Evolutionary conservation across 2,329 filamentous ascomycete genomes (phyloP).

Genomic region (Davidsoniella eucalypti): DNA sequence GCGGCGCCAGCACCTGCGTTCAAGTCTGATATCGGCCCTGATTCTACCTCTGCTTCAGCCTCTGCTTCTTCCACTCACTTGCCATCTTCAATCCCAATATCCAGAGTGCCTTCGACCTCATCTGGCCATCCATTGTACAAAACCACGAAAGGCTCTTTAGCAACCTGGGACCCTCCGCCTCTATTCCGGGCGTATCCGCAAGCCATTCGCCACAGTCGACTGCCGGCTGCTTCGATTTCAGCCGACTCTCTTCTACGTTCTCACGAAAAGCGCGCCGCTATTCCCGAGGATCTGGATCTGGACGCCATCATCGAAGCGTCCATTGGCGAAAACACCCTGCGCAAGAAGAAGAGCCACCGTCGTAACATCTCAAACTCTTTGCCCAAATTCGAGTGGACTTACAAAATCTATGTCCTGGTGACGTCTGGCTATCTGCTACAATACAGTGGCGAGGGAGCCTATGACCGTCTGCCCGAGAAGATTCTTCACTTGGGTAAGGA

Average conservation of each 20-base stretch:
- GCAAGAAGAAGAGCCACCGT: slow-evolving; percentile 30
- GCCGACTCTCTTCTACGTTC: slow-evolving; percentile 45
- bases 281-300: not conserved
- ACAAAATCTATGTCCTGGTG: slow-evolving; percentile 56
- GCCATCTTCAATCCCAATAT: slow-evolving; percentile 4
- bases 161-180: slow-evolving; percentile 52
- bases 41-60: slow-evolving; percentile 6
- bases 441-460: slow-evolving; percentile 53
- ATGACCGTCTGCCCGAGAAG: slow-evolving; percentile 58
- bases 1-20: not conserved
- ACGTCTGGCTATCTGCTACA: slow-evolving; percentile 59
- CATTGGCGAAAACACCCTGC: slow-evolving; percentile 9
- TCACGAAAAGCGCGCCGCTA: slow-evolving; percentile 18
- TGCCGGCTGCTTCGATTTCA: slow-evolving; percentile 50
- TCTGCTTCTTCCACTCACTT: too few species aligned
- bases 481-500: slow-evolving; percentile 54
- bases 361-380: slow-evolving; percentile 25
- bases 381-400: slow-evolving; percentile 45
- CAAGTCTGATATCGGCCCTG: slow-evolving; percentile 2
- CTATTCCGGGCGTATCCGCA: slow-evolving; percentile 80
- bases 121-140: slow-evolving; percentile 16
- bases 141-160: slow-evolving; percentile 16
- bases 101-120: slow-evolving; percentile 7
- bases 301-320: slow-evolving; percentile 11
- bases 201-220: slow-evolving; percentile 55